Base-by-base conservation (phyloP, 2,329 filamentous ascomycete genomes). In the Sporothrix curviconia region DNA sequence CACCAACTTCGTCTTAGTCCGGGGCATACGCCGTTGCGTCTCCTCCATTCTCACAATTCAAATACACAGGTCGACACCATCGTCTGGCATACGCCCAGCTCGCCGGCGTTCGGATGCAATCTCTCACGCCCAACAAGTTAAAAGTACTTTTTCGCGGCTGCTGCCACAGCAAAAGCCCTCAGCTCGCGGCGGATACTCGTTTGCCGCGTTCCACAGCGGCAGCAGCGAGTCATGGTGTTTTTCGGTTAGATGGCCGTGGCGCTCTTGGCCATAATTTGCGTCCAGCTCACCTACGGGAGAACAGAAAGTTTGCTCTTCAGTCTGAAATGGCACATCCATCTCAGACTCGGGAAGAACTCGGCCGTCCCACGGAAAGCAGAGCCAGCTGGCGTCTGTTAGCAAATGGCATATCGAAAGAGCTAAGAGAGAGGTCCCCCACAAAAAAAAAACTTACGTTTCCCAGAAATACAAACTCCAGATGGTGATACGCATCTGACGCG, bases 151-250 rank as follows among this genome's bases (percentile, higher is more conserved):
- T 54, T 4, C 57, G 51, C 1, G 43, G 51, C 47, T 60, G 60
- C 32, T 57, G 43, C 49, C 59, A n/a, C 57, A 3, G 61, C 60
- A 58, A 63, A 63, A 39, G 51, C 46, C 3, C 55, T 46, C 17
- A 63, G 49, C 14, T 63, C 60, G 5, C 57, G 52, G 7, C 60
- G 58, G 17, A 62, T 60, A n/a, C 19, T 59, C 60, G 44, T 60
- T 62, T 32, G 61, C 61, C 14, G 59, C 60, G 30, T 59, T 63
- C 61, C 60, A 62, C 17, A 63, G 42, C 11, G 60, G 58, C 42
- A 63, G 37, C 37, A 63, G 40, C 28, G 61, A 63, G 6, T 61
- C 60, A 36, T 61, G 56, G 49, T 61, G 60, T 19, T 57, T n/a
- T 12, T n/a, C n/a, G 50, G 37, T 49, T 63, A 63, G 34, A 63